Evolutionary conservation across 2,329 filamentous ascomycete species (phyloP).

Genomic region (Byssothecium circinans): DNA sequence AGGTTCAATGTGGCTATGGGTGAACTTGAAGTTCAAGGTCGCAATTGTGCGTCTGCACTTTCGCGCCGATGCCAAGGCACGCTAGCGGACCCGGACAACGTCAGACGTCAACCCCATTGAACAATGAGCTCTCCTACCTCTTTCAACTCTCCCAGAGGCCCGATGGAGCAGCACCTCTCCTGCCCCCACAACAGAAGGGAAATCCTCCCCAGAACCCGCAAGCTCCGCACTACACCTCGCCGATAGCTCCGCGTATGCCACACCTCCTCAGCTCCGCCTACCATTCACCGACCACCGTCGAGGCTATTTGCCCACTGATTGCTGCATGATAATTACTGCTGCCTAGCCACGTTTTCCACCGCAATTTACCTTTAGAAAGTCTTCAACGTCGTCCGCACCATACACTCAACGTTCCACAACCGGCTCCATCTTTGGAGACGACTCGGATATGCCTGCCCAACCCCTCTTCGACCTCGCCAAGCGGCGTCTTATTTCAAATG

Average conservation of each 20-base stretch:
- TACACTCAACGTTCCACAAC: too few relatives aligned
- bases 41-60: not conserved
- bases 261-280: not conserved
- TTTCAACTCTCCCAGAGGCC: not conserved
- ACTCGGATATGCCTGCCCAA: constrained; percentile 34
- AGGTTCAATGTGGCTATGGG: too few relatives aligned
- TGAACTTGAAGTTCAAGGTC: not conserved
- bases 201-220: not conserved
- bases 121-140: not conserved
- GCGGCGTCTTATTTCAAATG: constrained; percentile 46
- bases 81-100: constrained; percentile 1
- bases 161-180: not conserved
- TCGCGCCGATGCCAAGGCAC: not conserved
- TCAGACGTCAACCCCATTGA: not conserved
- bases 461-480: constrained; percentile 45
- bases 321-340: too few relatives aligned
- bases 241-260: not conserved
- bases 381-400: too few relatives aligned
- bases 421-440: too few relatives aligned
- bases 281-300: not conserved
- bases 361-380: too few relatives aligned
- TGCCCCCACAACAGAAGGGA: not conserved
- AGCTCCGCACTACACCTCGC: not conserved
- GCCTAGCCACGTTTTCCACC: too few relatives aligned
- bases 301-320: not conserved